Conservation (phyloP, 2,329 filamentous ascomycete genomes). For the Lithohypha guttulata region DNA sequence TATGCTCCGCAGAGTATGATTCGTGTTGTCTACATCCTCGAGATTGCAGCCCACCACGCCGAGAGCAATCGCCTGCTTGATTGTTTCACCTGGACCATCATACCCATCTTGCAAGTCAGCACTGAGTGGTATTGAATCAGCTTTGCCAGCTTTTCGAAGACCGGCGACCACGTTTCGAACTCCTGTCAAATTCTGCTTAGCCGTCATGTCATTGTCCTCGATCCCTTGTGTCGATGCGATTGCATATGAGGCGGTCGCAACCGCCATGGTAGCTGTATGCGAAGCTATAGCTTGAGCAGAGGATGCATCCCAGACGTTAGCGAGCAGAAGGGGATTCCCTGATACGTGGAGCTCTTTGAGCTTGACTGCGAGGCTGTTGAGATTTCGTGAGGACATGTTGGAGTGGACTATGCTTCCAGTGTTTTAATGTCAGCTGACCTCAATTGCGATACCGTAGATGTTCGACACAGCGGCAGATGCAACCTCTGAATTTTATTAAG, state of each 20-base stretch:
- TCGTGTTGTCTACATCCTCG: constrained; percentile 40
- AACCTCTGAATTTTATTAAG: too few relatives aligned
- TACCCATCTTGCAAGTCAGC: constrained; percentile 55
- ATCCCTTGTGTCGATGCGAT: constrained; percentile 38
- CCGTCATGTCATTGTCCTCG: constrained; percentile 39
- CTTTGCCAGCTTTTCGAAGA: constrained; percentile 25
- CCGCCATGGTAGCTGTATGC: constrained; percentile 25
- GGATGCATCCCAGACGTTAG: constrained; percentile 46
- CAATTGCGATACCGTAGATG: too few relatives aligned
- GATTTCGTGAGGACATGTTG: not conserved
- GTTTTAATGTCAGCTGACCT: too few relatives aligned
- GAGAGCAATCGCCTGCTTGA: constrained; percentile 36
- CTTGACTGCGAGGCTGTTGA: constrained; percentile 20
- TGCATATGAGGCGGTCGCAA: constrained; percentile 44
- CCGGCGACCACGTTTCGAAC: constrained; percentile 36
- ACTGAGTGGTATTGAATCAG: constrained; percentile 33
- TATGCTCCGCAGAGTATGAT: constrained; percentile 17
- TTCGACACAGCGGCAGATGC: too few relatives aligned
- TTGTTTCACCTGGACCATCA: constrained; percentile 35
- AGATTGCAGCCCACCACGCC: constrained; percentile 51
- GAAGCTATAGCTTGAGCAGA: constrained; percentile 38
- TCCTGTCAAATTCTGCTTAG: constrained; percentile 40
- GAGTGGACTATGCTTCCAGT: too few relatives aligned
- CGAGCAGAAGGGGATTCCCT: constrained; percentile 41
- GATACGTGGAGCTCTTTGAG: constrained; percentile 41